phyloP scores from a whole-genome alignment of 2,329 filamentous ascomycete species.

The Metarhizium robertsii region DNA sequence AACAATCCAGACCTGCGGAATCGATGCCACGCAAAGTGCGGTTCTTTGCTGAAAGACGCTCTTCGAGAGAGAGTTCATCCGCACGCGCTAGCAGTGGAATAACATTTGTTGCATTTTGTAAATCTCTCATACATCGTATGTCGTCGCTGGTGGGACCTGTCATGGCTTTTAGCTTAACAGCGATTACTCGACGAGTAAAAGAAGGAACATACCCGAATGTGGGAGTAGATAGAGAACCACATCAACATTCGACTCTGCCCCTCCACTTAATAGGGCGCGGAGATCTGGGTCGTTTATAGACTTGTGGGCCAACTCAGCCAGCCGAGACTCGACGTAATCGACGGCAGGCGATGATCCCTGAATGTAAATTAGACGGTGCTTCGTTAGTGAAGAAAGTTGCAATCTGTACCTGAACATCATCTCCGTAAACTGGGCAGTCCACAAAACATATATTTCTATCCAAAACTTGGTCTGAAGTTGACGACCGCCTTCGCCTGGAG shows the following conservation, averaged over 20 bases:
- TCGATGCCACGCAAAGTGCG: conserved; percentile 47
- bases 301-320: conserved; percentile 28
- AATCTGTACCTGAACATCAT: conserved; percentile 39
- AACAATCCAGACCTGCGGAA: conserved; percentile 50
- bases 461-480: conserved; percentile 59
- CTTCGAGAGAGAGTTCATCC: conserved; percentile 54
- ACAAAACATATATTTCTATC: conserved; percentile 93
- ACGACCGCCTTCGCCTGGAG: conserved; percentile 56
- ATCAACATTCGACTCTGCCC: conserved; percentile 77
- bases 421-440: conserved; percentile 63
- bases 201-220: conserved; percentile 44
- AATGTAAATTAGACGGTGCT: not conserved
- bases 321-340: conserved; percentile 57
- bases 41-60: conserved; percentile 51
- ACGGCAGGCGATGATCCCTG: conserved; percentile 27
- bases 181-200: not conserved
- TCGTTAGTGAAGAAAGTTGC: conserved; percentile 2
- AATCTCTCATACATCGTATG: conserved; percentile 59
- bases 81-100: conserved; percentile 73
- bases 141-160: conserved; percentile 36
- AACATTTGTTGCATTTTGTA: conserved; percentile 70
- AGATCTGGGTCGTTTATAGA: conserved; percentile 65
- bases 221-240: conserved; percentile 74
- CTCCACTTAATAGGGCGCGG: conserved; percentile 67
- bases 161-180: conserved; percentile 7